Evolutionary conservation across 169 alveolate species (phyloP).

Genomic region (Perkinsus marinus): DNA sequence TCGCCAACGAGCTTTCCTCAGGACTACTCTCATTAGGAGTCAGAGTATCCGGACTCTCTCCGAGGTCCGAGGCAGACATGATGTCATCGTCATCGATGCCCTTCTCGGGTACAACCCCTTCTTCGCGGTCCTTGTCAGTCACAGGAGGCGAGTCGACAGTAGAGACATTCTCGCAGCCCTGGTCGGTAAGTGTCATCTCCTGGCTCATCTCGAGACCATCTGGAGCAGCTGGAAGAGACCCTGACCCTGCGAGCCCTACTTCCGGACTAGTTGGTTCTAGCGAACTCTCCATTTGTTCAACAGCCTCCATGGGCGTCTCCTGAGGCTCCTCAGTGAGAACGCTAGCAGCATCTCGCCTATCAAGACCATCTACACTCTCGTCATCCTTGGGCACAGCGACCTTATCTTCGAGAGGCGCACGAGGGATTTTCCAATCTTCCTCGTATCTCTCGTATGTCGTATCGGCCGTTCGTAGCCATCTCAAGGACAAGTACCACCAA

Average conservation of each 20-base stretch:
- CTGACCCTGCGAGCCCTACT: too few species aligned
- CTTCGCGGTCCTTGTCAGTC: not conserved
- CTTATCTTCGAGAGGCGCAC: not conserved
- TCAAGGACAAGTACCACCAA: not conserved
- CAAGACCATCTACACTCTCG: not conserved
- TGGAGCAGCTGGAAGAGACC: too few species aligned
- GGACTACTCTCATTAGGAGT: not conserved
- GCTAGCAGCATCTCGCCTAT: not conserved
- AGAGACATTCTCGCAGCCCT: not conserved
- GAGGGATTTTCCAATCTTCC: not conserved
- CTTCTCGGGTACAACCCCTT: not conserved
- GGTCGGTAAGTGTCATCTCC: too few species aligned
- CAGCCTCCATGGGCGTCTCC: not conserved
- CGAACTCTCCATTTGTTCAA: not conserved
- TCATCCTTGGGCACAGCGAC: not conserved
- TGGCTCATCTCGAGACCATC: not conserved
- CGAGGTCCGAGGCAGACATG: not conserved
- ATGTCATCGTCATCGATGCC: not conserved
- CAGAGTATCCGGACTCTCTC: not conserved
- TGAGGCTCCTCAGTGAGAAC: not conserved
- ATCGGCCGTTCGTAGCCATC: not conserved
- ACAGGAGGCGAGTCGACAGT: not conserved
- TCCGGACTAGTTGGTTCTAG: not conserved
- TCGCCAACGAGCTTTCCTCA: not conserved
- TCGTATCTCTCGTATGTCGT: not conserved